Evolutionary conservation across 345 rosid genomes (phyloP), one percentile per base, ranked within the genome.

Genomic region (Pelargonium nanum): DNA sequence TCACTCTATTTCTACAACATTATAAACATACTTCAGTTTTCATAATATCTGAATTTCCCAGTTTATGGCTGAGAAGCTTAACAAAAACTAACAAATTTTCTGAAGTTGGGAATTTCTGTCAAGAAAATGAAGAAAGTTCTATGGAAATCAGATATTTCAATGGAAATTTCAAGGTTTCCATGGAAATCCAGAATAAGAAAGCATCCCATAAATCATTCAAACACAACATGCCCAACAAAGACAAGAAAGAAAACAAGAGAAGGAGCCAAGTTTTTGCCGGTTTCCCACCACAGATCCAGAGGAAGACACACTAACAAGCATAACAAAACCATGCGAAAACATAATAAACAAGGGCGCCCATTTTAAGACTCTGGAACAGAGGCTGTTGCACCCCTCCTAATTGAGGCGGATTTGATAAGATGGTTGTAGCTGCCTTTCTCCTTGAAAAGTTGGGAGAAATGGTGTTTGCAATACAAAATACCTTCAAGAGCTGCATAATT

Each of bases 381-480:
- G n/a, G 91, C 44, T n/a, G 82, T 79, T 5, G 89, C 84, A 0
- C 85, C 83, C 2, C 89, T 93, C 74, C 83, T 89, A 54, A 85
- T 76, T 15, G 97, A 75, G 62, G 95, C 93, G 1, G 87, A 87
- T 73, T 89, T 89, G 74, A 89, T 78, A 1, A 89, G 81, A 71
- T 94, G 97, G 59, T 84, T 90, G 80, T 94, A 94, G 81, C 90
- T 94, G 34, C 99, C 99, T 63, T 94, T 94, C 83, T 93, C 97
- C 81, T 84, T 87, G 80, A 94, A 94, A 66, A 94, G 94, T 81
- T 94, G 99, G 34, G 96, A 72, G 64, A 94, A 94, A 74, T 94
- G 99, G 56, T 86, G 97, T 65, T 94, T 94, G 80, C 99, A 94
- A 63, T 94, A 90, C 65, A 94, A 71, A 51, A 86, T 75, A 30